These are phyloP conservation scores for Pseudomassariella vexata DNA, from an alignment of 2,329 filamentous ascomycete species.

Conservation along the genomic window DNA sequence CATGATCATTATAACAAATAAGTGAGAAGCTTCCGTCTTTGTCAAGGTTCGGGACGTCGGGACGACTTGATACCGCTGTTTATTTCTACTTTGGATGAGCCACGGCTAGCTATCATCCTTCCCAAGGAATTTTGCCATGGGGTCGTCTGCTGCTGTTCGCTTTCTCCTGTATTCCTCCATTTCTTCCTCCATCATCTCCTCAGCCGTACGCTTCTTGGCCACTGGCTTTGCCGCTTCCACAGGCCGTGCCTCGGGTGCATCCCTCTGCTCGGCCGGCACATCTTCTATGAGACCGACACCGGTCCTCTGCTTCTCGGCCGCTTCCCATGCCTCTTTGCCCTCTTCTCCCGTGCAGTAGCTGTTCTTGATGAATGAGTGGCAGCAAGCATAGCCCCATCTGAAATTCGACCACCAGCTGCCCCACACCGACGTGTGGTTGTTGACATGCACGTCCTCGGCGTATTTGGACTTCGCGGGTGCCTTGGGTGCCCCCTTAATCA, in stretches of 20 bases:
- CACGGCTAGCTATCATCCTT: constrained; percentile 57
- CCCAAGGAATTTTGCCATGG: constrained; percentile 77
- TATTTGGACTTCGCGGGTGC: constrained; percentile 83
- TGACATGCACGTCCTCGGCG: constrained; percentile 75
- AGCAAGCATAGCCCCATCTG: constrained; percentile 93
- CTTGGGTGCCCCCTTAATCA: constrained; percentile 81
- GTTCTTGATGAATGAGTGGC: constrained; percentile 89
- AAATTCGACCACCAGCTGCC: constrained; percentile 97
- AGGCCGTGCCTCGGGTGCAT: constrained; percentile 5
- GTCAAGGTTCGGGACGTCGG: no score
- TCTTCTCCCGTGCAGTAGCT: constrained; percentile 95
- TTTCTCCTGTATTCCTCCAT: constrained; percentile 81
- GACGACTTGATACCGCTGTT: not conserved
- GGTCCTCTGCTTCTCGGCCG: constrained; percentile 58
- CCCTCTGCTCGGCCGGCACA: constrained; percentile 15
- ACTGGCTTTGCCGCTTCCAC: constrained; percentile 14
- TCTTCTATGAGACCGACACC: constrained; percentile 36
- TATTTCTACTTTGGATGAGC: constrained; percentile 6
- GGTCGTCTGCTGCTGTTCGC: constrained; percentile 68
- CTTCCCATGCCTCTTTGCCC: constrained; percentile 75
- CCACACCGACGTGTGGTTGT: constrained; percentile 92
- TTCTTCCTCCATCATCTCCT: constrained; percentile 80
- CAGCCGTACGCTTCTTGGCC: constrained; percentile 66
- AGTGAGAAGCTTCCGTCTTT: no score
- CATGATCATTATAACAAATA: constrained; percentile 1